Base-by-base conservation (phyloP, 345 rosid species). In the Citrus glauca region DNA sequence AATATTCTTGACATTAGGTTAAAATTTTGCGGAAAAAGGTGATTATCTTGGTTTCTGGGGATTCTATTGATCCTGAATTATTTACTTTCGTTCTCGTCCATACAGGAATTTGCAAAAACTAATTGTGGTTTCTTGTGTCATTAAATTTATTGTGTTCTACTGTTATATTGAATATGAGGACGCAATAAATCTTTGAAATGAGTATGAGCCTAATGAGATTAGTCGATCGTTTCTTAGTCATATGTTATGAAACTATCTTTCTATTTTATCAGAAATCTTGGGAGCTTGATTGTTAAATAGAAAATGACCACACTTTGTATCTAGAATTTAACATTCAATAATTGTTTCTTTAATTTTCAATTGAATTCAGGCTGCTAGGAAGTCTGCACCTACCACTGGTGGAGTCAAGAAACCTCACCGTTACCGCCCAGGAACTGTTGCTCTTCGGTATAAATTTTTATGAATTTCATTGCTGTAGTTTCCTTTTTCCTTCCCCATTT, bases 381-480 rank as follows among this genome's bases (percentile, higher is more conserved):
- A 89, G 81, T 87, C 90, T 1, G 92, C 92, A 2, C 92, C 90
- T 17, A 89, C 90, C 35, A 86, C 88, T 71, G 92, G 90, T 40
- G 92, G 92, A 81, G 92, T 87, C 10, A 87, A 89, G 90, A 89
- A 89, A 79, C 90, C 90, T 22, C 90, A 89, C 24, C 86, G 89
- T 79, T 87, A 86, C 78, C 85, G 87, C 65, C 92, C 87, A 0
- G 90, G 89, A 73, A 87, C 89, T 25, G 90, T 87, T n/a, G 92
- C 92, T 72, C 89, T 89, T 30, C 89, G 86, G 81, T 83, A 61
- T 4, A 69, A 66, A 11, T 40, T 35, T 50, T 72, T 69, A 37
- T 42, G 3, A 28, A 19, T 33, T 33, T 27, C 4, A 7, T 35
- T 27, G 9, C 20, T 35, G 17, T 33, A 30, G 8, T 1, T 56